Evolutionary conservation across 2,329 filamentous ascomycete genomes (phyloP), one percentile per base, ranked within the genome.

Genomic region (Aspergillus aculeatus): DNA sequence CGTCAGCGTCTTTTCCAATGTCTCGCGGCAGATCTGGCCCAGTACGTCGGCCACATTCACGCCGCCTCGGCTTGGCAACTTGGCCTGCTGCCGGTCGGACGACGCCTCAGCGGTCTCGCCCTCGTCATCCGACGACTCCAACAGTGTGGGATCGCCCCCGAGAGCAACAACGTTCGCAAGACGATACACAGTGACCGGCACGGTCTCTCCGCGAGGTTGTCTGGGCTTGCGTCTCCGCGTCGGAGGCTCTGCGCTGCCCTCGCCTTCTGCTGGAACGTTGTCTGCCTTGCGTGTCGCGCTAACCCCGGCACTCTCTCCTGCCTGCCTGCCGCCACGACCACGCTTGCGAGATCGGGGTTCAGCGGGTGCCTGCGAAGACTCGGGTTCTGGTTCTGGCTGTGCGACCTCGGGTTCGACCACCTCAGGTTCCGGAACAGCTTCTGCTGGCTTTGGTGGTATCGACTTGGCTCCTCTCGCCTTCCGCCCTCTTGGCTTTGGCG

Each of bases 31-130:
- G 55, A 81, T 71, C 71, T 84, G 75, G 63, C 78, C 68, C 23
- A 84, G 76, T 2, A 83, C 82, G 58, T 84, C 82, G 44, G 81
- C 81, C 1, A 78, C 76, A 56, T 83, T 84, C 58, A 83, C 78
- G 21, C 72, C 77, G n/a, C 72, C 68, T 5, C 76, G 75, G 48
- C 62, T 78, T 66, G 73, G 79, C 61, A 74, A 72, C 69, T 76
- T 72, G 11, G 63, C 64, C 24, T 65, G 76, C 48, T 74, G 67
- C 66, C 66, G 62, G 60, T 71, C 61, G 57, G 75, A 58, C 56
- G 70, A 62, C 68, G 73, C 70, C n/a, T 75, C 69, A 3, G 70
- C 57, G 4, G 68, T 68, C 23, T 70, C 68, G 31, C 71, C 68
- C 12, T 69, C 68, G 21, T 72, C 71, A 16, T 62, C 63, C 24